Percentiles rank a stretch among this genome's conserved stretches.
These are phyloP conservation scores for Blastobotrys peoriensis DNA, from an alignment of 805 yeast genomes.

Conservation along the genomic window DNA sequence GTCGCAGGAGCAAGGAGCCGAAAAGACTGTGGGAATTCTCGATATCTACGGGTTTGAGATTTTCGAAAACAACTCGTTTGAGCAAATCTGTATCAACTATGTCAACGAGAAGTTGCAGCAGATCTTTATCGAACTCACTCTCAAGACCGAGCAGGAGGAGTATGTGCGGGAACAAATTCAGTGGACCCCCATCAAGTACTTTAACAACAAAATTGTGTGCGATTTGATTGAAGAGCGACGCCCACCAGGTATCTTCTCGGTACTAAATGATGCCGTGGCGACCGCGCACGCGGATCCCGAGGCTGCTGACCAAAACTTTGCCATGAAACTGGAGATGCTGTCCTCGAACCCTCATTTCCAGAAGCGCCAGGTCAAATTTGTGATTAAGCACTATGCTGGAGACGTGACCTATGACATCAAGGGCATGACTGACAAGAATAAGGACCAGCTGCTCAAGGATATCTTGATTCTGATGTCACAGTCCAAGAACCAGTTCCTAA, in stretches of 20 bases:
- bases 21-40: slow-evolving; percentile 77
- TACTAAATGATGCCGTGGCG: slow-evolving; percentile 93
- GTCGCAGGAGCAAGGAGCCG: slow-evolving; percentile 41
- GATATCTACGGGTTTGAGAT: slow-evolving; percentile 97
- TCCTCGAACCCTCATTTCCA: slow-evolving; percentile 82
- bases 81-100: slow-evolving; percentile 91
- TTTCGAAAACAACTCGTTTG: slow-evolving; percentile 90
- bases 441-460: slow-evolving; percentile 88
- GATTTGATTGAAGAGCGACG: slow-evolving; percentile 89
- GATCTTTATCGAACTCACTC: slow-evolving; percentile 89
- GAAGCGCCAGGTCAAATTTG: slow-evolving; percentile 76
- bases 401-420: slow-evolving; percentile 89
- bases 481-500: slow-evolving; percentile 60
- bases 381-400: slow-evolving; percentile 96
- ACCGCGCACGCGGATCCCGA: slow-evolving; percentile 97
- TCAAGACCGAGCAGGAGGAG: slow-evolving; percentile 97
- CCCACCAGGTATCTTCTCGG: slow-evolving; percentile 96
- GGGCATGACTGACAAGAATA: slow-evolving; percentile 94
- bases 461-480: slow-evolving; percentile 71
- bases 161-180: slow-evolving; percentile 90
- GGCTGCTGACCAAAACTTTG: slow-evolving; percentile 96
- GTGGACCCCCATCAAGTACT: slow-evolving; percentile 97
- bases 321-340: slow-evolving; percentile 83
- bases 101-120: slow-evolving; percentile 96
- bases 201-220: slow-evolving; percentile 93